Evolutionary conservation across 2,329 filamentous ascomycete genomes (phyloP).

Genomic region (Trichophaea hybrida): DNA sequence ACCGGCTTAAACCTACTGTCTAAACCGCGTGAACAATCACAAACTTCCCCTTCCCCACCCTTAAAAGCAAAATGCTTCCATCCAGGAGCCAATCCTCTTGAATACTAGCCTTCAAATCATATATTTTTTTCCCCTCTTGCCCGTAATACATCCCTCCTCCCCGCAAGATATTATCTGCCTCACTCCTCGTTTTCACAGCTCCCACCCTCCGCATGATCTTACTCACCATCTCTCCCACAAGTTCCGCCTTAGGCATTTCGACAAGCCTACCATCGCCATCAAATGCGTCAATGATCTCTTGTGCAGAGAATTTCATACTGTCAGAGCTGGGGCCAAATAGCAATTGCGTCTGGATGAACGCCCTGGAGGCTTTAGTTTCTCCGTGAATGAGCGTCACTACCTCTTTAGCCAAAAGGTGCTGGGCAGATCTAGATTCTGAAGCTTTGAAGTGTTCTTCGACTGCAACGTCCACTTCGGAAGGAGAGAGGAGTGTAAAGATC

Average conservation of each 20-base stretch:
- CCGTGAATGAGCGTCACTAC: constrained; percentile 72
- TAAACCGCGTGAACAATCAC: constrained; percentile 7
- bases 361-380: constrained; percentile 40
- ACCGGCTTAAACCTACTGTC: no score
- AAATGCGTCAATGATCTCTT: constrained; percentile 11
- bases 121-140: constrained; percentile 7
- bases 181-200: constrained; percentile 9
- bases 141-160: constrained; percentile 21
- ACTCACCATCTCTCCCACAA: constrained; percentile 15
- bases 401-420: constrained; percentile 70
- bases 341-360: constrained; percentile 12
- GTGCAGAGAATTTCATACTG: background rate
- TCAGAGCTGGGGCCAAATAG: constrained; percentile 12
- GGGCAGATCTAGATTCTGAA: constrained; percentile 59
- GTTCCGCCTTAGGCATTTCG: constrained; percentile 8
- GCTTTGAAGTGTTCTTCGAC: constrained; percentile 55
- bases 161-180: constrained; percentile 17
- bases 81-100: constrained; percentile 19
- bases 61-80: constrained; percentile 15
- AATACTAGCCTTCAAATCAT: constrained; percentile 10
- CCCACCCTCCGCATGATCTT: constrained; percentile 13
- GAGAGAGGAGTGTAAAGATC: constrained; percentile 76
- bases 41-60: constrained; percentile 21
- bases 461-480: constrained; percentile 48
- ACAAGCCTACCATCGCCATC: constrained; percentile 4